Base-by-base conservation (phyloP, 129 eudicot species). In the Dittrichia graveolens region DNA sequence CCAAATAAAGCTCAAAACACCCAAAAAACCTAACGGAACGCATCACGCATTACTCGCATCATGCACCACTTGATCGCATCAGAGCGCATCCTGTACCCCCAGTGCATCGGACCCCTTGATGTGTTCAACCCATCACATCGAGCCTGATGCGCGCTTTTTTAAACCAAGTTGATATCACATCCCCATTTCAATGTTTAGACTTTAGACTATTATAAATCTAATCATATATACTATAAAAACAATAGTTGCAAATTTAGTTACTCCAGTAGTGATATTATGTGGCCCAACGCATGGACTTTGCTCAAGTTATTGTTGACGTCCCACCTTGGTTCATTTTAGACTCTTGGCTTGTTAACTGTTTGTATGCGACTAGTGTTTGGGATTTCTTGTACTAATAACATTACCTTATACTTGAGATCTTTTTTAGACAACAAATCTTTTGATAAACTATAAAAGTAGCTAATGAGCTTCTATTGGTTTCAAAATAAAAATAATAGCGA, bases 341-440 rank as follows among this genome's bases (percentile, higher is more conserved):
- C 44, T 72, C 67, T 57, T 72, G 13, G 35, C 5, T 71, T 37
- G 44, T 67, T 70, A 41, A 11, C 40, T 50, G 49, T 39, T 61
- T 61, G 68, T 47, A 61, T 61, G 40, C 35, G 34, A 60, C 70
- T 16, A 40, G 42, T 10, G 31, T 31, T 18, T 37, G 16, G 15
- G 19, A 47, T 47, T 47, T 47, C 49, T 73, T 44, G 39, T 39
- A 38, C 9, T 8, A 4, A 38, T 61, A 34, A 38, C 18, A 61
- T 15, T 35, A 73, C 31, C 5, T 7, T 47, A 14, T 47, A 47
- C 40, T 49, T 46, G 13, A 24, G 31, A 60, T 60, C 47, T 60
- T 73, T 41, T 39, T 61, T 59, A 59, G 39, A 60, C 45, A 12
- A 42, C 56, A 47, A 14, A 10, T 73, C 48, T 73, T 60, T 47